These are phyloP conservation scores for Capsicum rhomboideum DNA, from an alignment of 257 asterid genomes.

Conservation along the genomic window DNA sequence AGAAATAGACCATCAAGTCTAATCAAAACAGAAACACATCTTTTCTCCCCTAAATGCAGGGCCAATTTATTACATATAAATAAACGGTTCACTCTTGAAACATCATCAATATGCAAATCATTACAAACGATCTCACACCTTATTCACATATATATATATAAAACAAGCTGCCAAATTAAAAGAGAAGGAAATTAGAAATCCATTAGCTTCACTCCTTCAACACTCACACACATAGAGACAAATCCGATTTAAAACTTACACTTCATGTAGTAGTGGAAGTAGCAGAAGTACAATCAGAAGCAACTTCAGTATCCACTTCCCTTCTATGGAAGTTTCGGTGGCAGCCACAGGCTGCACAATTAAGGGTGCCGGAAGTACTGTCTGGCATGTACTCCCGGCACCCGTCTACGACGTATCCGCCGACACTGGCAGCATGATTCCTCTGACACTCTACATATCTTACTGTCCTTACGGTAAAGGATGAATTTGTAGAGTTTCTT, in stretches of 20 bases:
- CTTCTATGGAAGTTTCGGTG: slow-evolving; percentile 76
- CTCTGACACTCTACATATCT: slow-evolving; percentile 78
- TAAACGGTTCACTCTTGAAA: not conserved
- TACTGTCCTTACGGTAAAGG: slow-evolving; percentile 24
- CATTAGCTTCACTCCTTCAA: not conserved
- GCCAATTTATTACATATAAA: not conserved
- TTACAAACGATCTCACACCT: not conserved
- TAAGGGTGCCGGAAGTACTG: slow-evolving; percentile 29
- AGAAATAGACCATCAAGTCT: not conserved
- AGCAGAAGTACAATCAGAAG: slow-evolving; percentile 27
- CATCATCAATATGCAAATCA: not conserved
- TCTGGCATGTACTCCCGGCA: slow-evolving; percentile 87
- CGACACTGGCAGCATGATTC: slow-evolving; percentile 83
- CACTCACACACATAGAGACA: not conserved
- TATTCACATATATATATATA: not conserved
- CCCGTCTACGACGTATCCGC: slow-evolving; percentile 89
- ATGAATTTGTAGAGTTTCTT: slow-evolving; percentile 20
- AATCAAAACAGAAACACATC: not conserved
- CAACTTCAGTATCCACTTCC: slow-evolving; percentile 39
- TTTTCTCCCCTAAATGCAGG: not conserved
- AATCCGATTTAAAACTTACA: not conserved
- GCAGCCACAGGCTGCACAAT: slow-evolving; percentile 93
- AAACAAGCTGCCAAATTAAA: not conserved
- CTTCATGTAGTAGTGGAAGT: not conserved
- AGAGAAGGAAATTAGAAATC: not conserved